A percentile compares a stretch with the other conserved stretches of the same genome.
Conservation (phyloP, 345 rosid genomes). For the Populus pruinosa region DNA sequence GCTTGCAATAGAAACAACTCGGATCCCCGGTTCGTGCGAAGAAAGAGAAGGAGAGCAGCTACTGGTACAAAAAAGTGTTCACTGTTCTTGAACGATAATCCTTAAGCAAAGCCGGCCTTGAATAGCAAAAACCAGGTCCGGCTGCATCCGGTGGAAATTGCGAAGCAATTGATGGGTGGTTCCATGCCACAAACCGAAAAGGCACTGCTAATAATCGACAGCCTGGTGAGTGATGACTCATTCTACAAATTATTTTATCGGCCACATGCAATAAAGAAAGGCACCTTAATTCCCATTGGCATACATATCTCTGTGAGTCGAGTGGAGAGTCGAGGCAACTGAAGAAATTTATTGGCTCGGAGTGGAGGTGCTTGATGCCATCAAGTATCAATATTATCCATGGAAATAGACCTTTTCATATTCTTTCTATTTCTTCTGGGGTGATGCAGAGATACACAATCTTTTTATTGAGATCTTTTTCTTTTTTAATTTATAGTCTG, state of each 20-base stretch:
- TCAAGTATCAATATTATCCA: not conserved
- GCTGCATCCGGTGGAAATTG: not conserved
- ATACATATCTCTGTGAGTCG: no score
- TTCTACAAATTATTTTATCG: not conserved
- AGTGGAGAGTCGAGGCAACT: constrained; percentile 5
- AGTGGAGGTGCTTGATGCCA: constrained; percentile 6
- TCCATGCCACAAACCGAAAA: no score
- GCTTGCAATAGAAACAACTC: no score
- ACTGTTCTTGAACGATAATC: not conserved
- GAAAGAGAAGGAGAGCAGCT: no score
- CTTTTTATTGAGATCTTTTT: not conserved
- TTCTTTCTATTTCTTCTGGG: not conserved
- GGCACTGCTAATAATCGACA: no score
- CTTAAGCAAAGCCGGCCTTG: not conserved
- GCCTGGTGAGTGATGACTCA: not conserved
- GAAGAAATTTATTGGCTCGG: not conserved
- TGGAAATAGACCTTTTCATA: not conserved
- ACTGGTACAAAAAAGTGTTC: no score
- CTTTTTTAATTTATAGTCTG: not conserved
- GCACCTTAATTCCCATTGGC: not conserved
- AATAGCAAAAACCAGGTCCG: not conserved
- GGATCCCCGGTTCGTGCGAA: no score
- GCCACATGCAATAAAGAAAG: not conserved
- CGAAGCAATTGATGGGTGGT: not conserved
- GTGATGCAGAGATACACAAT: not conserved